Evolutionary conservation across 202 grass and related monocot genomes (phyloP), one percentile per base, ranked within the genome.

Genomic region (Musa balbisiana): DNA sequence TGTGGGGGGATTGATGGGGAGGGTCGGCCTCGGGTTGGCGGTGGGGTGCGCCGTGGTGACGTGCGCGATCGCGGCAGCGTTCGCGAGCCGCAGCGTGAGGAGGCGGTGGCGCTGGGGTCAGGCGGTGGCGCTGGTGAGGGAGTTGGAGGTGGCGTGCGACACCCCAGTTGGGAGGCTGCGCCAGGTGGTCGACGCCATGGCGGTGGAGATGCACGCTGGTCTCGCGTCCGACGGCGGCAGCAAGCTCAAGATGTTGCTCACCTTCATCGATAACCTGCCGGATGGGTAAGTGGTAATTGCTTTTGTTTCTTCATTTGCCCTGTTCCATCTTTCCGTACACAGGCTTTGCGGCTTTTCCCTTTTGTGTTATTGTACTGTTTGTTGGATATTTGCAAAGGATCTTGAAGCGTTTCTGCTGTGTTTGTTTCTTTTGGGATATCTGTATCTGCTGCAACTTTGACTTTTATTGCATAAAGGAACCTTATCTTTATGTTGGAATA

Each of bases 211-310:
- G 92, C 90, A 96, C 82, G 92, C 92, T 0, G 92, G 90, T 0
- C 86, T 92, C 52, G 90, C 90, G 11, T 96, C 92, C 20, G 92
- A 96, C 79, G 92, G 92, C 52, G 92, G 92, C 13, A 96, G 92
- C 87, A 96, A 96, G 83, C 92, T 96, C 67, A 96, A 96, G 87
- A 96, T 96, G 92, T 87, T 96, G 52, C 92, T 96, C 72, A 88
- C 92, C 88, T 96, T 71, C 81, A 85, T 96, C 81, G 92, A 96
- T 83, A 77, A 76, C 65, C 92, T 96, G 19, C 89, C 92, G 78
- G 60, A 64, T 78, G 89, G 92, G 92, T 96, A 88, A 71, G 33
- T 43, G 33, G 33, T 43, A 43, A 43, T 43, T 8, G 33, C 33
- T 43, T 43, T 43, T 6, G 33, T 43, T 43, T 43, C 33, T 43